Conservation (phyloP, 2,329 filamentous ascomycete genomes). For the Clarireedia sp. region DNA sequence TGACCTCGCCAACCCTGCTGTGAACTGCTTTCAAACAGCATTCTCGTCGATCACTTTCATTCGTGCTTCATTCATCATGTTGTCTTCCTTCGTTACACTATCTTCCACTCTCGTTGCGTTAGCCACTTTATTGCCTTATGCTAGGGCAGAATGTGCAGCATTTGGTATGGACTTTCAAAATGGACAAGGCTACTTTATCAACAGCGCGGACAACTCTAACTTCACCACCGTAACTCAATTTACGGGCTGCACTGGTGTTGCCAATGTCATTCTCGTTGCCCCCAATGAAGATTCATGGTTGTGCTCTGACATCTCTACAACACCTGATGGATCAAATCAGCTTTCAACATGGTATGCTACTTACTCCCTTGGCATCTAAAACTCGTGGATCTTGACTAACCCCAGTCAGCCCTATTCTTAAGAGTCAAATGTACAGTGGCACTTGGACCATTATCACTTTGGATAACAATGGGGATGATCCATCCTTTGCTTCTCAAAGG, state of each 20-base stretch:
- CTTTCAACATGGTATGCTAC: constrained; percentile 4
- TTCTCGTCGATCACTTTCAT: not conserved
- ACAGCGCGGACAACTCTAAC: constrained; percentile 1
- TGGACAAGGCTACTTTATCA: constrained; percentile 7
- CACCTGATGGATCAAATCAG: not conserved
- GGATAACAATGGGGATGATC: constrained; percentile 3
- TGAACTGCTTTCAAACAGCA: not conserved
- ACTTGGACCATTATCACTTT: constrained; percentile 5
- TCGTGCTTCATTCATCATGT: constrained; percentile 3
- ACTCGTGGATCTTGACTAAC: not conserved
- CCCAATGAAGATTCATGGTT: constrained; percentile 7
- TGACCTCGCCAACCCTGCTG: not conserved
- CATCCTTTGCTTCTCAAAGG: constrained; percentile 7
- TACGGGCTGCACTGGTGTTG: not conserved
- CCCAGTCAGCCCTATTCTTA: not conserved
- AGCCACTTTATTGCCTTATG: not conserved
- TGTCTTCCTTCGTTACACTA: constrained; percentile 1
- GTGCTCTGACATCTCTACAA: constrained; percentile 1
- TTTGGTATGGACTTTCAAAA: constrained; percentile 9
- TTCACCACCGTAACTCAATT: constrained; percentile 8
- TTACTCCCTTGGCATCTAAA: not conserved
- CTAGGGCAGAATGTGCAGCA: constrained; percentile 4
- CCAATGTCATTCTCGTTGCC: constrained; percentile 6
- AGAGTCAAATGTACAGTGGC: constrained; percentile 6
- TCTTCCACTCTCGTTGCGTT: constrained; percentile 3